Evolutionary conservation across 75 land plant genomes (phyloP), one percentile per base, ranked within the genome.

Genomic region (Sequoia sempervirens): DNA sequence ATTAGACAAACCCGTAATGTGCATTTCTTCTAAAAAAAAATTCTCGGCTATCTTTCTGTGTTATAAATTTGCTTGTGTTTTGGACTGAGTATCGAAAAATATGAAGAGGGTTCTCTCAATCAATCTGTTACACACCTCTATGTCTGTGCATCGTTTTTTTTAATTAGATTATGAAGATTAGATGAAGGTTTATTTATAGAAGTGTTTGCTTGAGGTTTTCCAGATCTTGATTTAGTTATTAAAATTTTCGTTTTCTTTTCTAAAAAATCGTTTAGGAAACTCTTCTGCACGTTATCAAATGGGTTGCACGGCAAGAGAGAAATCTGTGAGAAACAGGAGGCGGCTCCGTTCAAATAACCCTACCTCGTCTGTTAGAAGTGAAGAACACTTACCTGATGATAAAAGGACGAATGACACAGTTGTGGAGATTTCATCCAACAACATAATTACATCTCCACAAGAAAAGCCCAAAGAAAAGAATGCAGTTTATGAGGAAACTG

Each of bases 51-150:
- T 74, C 76, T 20, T 36, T 23, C 41, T 74, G 43, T 7, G 38
- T 36, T 74, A 20, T 36, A 14, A 14, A 93, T 36, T 15, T 74
- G 2, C 34, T 74, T 1, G 37, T 74, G 76, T 17, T 74, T 74
- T 74, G 23, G 23, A 74, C 36, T 17, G 76, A 74, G 20, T 74
- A 38, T 38, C 20, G 76, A 74, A 74, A 18, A 14, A 15, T 52
- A 52, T 74, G 15, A 7, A 38, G 43, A 88, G 90, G 84, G 40
- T 70, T 93, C 37, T 36, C 36, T 18, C 5, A 73, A 74, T 74
- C 76, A 38, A 38, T 18, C 23, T 36, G 40, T 37, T 18, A 4
- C 41, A 3, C 20, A 17, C 6, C 38, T 74, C 7, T 74, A 38
- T 74, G 15, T 3, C 14, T 38, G 45, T 43, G 43, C 18, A 6